A percentile compares a stretch with the other conserved stretches of the same genome.
phyloP scores from a whole-genome alignment of 2,329 filamentous ascomycete genomes.

The Colletotrichum sidae region DNA sequence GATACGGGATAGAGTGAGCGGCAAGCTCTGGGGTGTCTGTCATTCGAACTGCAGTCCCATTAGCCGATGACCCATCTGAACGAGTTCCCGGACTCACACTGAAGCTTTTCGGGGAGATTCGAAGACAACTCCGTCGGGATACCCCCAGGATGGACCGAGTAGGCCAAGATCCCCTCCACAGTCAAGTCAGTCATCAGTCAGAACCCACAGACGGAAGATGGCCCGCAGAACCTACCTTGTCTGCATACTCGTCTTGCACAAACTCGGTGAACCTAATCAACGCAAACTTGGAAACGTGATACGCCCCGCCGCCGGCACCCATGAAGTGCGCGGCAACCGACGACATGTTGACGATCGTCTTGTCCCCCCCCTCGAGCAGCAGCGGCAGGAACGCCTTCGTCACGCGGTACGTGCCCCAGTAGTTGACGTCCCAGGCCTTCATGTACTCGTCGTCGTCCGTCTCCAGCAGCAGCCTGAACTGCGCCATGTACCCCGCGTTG shows the following conservation, averaged over 20 bases:
- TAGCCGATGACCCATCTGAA: not conserved
- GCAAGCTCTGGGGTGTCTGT: slow-evolving; percentile 36
- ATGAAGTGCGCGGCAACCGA: slow-evolving; percentile 56
- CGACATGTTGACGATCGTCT: slow-evolving; percentile 60
- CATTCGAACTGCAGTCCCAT: slow-evolving; percentile 26
- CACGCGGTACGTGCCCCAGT: slow-evolving; percentile 60
- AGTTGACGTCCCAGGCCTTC: slow-evolving; percentile 61
- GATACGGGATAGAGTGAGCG: slow-evolving; percentile 31
- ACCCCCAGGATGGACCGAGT: slow-evolving; percentile 53
- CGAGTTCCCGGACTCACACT: slow-evolving; percentile 4
- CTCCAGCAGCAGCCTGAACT: slow-evolving; percentile 44
- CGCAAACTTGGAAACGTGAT: slow-evolving; percentile 62
- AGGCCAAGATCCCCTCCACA: slow-evolving; percentile 52
- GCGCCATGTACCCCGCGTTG: slow-evolving; percentile 57
- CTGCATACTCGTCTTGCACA: slow-evolving; percentile 56
- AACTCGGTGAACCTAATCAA: slow-evolving; percentile 62
- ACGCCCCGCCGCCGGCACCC: slow-evolving; percentile 51
- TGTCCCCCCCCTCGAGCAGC: slow-evolving; percentile 48
- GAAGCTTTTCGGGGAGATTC: slow-evolving; percentile 33
- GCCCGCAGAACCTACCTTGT: slow-evolving; percentile 7
- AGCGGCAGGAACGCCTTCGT: slow-evolving; percentile 61
- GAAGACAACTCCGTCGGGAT: slow-evolving; percentile 49
- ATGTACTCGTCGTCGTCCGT: slow-evolving; percentile 57
- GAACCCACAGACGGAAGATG: too few species aligned
- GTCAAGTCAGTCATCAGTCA: not conserved